phyloP scores from a whole-genome alignment of 2,329 filamentous ascomycete species.

The Iodosphaeria phyllophila region DNA sequence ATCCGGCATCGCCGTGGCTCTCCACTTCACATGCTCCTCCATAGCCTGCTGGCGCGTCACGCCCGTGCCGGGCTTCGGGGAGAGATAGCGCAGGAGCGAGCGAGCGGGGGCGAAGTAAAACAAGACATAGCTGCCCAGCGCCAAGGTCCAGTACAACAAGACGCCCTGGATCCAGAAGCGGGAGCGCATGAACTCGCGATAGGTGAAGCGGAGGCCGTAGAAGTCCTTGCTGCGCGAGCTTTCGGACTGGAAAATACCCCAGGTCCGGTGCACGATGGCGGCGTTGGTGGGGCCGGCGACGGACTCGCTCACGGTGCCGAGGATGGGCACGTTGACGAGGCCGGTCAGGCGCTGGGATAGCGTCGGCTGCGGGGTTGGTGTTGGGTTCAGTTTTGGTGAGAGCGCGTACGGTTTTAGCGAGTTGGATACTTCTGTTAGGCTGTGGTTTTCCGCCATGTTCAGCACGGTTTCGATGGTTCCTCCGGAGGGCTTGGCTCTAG shows the following conservation, averaged over 20 bases:
- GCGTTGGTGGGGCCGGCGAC: conserved; percentile 28
- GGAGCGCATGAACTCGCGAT: conserved; percentile 32
- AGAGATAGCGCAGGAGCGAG: conserved; percentile 20
- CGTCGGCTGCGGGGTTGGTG: conserved; percentile 13
- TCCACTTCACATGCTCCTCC: conserved; percentile 43
- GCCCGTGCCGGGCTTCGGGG: conserved; percentile 36
- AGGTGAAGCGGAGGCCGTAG: conserved; percentile 45
- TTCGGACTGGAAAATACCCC: conserved; percentile 35
- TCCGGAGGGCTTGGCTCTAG: conserved; percentile 37
- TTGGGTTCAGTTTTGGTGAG: conserved; percentile 32
- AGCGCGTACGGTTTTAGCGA: conserved; percentile 32
- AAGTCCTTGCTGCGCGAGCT: conserved; percentile 23
- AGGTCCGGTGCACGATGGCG: conserved; percentile 38
- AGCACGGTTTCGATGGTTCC: conserved; percentile 52
- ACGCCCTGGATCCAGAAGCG: conserved; percentile 30
- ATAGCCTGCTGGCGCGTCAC: conserved; percentile 29
- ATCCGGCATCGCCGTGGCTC: conserved; percentile 45
- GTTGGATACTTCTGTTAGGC: conserved; percentile 24
- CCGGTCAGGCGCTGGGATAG: conserved; percentile 29
- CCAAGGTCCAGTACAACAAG: conserved; percentile 26
- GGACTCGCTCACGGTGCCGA: conserved; percentile 37
- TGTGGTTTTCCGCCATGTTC: conserved; percentile 32
- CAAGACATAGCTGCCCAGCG: conserved; percentile 24
- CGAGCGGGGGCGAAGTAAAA: conserved; percentile 25
- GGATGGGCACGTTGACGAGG: conserved; percentile 24